Evolutionary conservation across 164 flowering plant species (phyloP).

Genomic region (Tinospora cordifolia): DNA sequence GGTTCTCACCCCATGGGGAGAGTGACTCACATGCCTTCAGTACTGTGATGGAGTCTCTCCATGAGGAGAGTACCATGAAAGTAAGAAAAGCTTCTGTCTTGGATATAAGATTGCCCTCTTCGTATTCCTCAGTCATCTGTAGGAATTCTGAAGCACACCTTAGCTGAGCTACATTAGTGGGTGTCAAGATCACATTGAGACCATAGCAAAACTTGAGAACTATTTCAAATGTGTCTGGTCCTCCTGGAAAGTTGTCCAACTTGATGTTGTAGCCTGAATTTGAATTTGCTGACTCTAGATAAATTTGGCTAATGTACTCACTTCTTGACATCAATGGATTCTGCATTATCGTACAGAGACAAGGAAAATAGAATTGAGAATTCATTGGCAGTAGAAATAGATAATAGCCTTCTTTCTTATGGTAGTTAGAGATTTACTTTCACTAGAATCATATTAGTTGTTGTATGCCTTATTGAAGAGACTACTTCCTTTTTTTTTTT

Average conservation of each 20-base stretch:
- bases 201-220: slow-evolving; percentile 70
- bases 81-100: slow-evolving; percentile 79
- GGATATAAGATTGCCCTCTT: slow-evolving; percentile 76
- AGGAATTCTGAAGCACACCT: slow-evolving; percentile 85
- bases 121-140: slow-evolving; percentile 77
- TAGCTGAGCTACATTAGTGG: slow-evolving; percentile 49
- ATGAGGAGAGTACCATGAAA: slow-evolving; percentile 63
- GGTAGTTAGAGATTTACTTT: neutral
- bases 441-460: neutral
- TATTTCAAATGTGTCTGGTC: slow-evolving; percentile 58
- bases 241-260: slow-evolving; percentile 76
- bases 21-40: slow-evolving; percentile 60
- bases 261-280: slow-evolving; percentile 31
- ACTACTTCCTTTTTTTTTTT: neutral
- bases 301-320: slow-evolving; percentile 46
- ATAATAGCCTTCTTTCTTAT: neutral
- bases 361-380: neutral
- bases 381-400: neutral
- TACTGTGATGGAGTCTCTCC: slow-evolving; percentile 65
- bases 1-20: slow-evolving; percentile 92
- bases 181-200: slow-evolving; percentile 46
- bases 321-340: slow-evolving; percentile 57
- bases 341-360: slow-evolving; percentile 28
- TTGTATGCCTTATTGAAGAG: neutral
- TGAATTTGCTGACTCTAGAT: slow-evolving; percentile 31